Base-by-base conservation (phyloP, 1,284 basidiomycete species). In the Pseudozyma sp. region DNA sequence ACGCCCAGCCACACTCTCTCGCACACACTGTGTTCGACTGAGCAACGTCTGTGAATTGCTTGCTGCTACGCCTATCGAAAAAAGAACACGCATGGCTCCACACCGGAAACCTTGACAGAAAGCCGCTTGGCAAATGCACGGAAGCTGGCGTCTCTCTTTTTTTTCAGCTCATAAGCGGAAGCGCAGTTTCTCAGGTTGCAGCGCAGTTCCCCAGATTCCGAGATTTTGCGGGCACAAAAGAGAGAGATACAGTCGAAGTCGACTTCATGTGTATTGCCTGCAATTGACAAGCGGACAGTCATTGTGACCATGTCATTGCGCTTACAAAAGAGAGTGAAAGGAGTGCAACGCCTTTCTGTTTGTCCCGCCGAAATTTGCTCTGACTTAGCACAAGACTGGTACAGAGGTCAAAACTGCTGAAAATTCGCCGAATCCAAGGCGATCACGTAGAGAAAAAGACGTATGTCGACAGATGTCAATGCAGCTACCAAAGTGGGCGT, bases 131-230 rank as follows among this genome's bases (percentile, higher is more conserved):
- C 40, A 31, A 31, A 59, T 59, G 42, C 40, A 45, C 43, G 34
- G n/a, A 59, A 16, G 47, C 50, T 60, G 52, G 58, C 58, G 43
- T 60, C 49, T 31, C 25, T 31, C 25, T 31, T 31, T 31, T 31
- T 31, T 48, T 38, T 52, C n/a, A 54, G 42, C 60, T 68, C 65
- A 68, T 68, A 53, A 58, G 19, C 65, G 65, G 65, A 61, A 61
- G 59, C 57, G 49, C 11, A 11, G 31, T 42, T 38, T 45, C 39
- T 25, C 25, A 31, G 25, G 25, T 31, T 31, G 25, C 51, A 50
- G 34, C 55, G 63, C 48, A 16, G 9, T 48, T 67, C 50, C 50
- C 45, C 25, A 44, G 44, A 45, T 67, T 49, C 40, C 25, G 47
- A 59, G 35, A 52, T 25, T 18, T 35, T 31, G 25, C 25, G 25